These are phyloP conservation scores for Sporothrix globosa DNA, from an alignment of 2,329 filamentous ascomycete genomes.

Conservation along the genomic window DNA sequence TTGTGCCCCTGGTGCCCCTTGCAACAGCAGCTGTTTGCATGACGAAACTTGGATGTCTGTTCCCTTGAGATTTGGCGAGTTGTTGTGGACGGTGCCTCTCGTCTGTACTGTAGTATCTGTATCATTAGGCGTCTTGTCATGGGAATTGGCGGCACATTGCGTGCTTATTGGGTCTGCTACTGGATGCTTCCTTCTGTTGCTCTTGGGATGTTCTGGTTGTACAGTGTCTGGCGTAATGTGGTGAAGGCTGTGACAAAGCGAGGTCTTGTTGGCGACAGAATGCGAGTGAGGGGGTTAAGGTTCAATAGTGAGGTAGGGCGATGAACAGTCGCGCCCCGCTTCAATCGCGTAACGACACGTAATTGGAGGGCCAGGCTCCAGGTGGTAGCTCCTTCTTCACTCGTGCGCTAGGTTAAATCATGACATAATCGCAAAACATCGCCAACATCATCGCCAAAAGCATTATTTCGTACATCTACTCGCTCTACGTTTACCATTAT, in stretches of 20 bases:
- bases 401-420: too few relatives aligned
- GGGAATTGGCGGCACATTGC: slow-evolving; percentile 8
- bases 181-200: not conserved
- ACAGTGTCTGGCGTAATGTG: not conserved
- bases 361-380: not conserved
- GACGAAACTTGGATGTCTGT: not conserved
- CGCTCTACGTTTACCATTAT: too few relatives aligned
- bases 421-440: too few relatives aligned
- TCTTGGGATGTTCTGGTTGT: not conserved
- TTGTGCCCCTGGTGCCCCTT: not conserved
- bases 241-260: not conserved
- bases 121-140: slow-evolving; percentile 20
- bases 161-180: not conserved
- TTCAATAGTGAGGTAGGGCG: not conserved
- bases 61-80: not conserved
- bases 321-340: slow-evolving; percentile 10
- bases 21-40: not conserved
- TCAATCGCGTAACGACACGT: slow-evolving; percentile 17
- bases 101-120: slow-evolving; percentile 1
- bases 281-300: not conserved
- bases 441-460: too few relatives aligned
- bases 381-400: slow-evolving; percentile 16
- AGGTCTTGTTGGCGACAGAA: not conserved
- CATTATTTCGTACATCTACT: too few relatives aligned
- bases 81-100: not conserved